Conservation (phyloP, 768 basidiomycete genomes). For the Panaeolus cyanescens region DNA sequence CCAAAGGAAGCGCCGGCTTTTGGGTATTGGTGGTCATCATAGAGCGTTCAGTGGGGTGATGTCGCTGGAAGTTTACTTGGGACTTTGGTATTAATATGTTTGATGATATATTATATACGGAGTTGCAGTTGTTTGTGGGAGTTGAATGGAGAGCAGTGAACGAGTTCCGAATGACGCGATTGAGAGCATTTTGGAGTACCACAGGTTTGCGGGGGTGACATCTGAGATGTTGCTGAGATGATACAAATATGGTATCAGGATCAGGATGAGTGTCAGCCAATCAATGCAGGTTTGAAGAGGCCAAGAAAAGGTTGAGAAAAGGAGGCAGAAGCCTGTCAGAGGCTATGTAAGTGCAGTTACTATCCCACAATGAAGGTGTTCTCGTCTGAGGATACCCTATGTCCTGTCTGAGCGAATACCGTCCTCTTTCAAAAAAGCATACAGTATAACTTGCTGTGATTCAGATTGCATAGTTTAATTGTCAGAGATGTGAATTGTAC, state of each 20-base stretch:
- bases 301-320: too few species aligned
- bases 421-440: too few species aligned
- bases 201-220: not conserved
- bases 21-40: not conserved
- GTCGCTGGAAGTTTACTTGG: not conserved
- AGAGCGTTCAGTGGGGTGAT: not conserved
- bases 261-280: not conserved
- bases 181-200: not conserved
- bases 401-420: too few species aligned
- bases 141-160: not conserved
- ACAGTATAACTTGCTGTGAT: too few species aligned
- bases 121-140: not conserved
- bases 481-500: too few species aligned
- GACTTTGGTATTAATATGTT: not conserved
- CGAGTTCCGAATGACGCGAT: not conserved
- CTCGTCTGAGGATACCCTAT: too few species aligned
- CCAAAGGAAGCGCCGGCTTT: constrained; percentile 23
- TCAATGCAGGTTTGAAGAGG: too few species aligned
- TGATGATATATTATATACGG: not conserved
- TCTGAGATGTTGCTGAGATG: too few species aligned
- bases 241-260: not conserved
- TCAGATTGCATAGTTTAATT: too few species aligned
- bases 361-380: too few species aligned
- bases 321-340: too few species aligned
- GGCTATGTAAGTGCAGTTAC: too few species aligned